These are phyloP conservation scores for Hymenoscyphus infarciens DNA, from an alignment of 2,329 filamentous ascomycete species.

Conservation along the genomic window DNA sequence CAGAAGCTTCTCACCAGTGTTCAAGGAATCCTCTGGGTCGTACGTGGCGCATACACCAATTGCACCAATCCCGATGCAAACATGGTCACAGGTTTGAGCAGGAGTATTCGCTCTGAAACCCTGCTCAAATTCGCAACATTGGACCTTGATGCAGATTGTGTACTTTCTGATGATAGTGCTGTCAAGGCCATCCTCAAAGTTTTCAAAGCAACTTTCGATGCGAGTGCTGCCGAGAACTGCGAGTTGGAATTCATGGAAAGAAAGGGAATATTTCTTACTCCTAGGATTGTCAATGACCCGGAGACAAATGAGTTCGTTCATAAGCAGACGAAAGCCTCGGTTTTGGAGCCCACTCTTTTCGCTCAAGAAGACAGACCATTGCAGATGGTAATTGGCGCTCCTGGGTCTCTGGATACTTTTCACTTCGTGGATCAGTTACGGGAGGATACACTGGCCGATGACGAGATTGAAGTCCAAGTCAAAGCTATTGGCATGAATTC, in stretches of 20 bases:
- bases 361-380: conserved; percentile 22
- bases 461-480: conserved; percentile 31
- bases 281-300: conserved; percentile 27
- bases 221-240: conserved; percentile 18
- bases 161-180: conserved; percentile 35
- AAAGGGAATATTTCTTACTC: conserved; percentile 31
- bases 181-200: conserved; percentile 20
- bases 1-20: conserved; percentile 39
- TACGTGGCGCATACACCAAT: conserved; percentile 41
- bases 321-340: conserved; percentile 23
- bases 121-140: conserved; percentile 31
- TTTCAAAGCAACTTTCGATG: conserved; percentile 22
- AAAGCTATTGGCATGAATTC: conserved; percentile 33
- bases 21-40: conserved; percentile 48
- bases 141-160: conserved; percentile 26
- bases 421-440: conserved; percentile 25
- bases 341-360: conserved; percentile 22
- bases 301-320: conserved; percentile 32
- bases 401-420: conserved; percentile 30
- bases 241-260: conserved; percentile 30
- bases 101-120: conserved; percentile 31
- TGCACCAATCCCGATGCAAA: conserved; percentile 28
- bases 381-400: conserved; percentile 25
- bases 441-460: conserved; percentile 16
- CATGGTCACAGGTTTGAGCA: conserved; percentile 31